Evolutionary conservation across 495 filamentous ascomycete genomes (phyloP).

Genomic region (Thermothielavioides terrestris): DNA sequence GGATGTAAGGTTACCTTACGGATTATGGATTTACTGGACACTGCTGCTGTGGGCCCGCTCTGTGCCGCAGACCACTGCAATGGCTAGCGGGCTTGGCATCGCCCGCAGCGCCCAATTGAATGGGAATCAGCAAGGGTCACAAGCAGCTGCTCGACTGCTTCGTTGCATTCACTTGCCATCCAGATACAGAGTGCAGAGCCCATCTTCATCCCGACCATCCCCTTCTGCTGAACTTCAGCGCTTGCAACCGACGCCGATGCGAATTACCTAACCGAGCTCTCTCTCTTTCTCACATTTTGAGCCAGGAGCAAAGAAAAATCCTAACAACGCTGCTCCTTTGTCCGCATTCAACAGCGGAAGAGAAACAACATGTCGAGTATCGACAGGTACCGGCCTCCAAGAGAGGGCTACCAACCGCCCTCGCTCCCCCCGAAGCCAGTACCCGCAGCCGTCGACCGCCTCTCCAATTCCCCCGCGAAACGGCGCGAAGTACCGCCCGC

Average conservation of each 20-base stretch:
- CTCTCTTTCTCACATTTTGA: too few species aligned
- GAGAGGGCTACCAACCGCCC: slow-evolving; percentile 39
- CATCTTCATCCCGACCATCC: not conserved
- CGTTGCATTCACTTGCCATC: too few species aligned
- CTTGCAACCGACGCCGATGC: slow-evolving; percentile 4
- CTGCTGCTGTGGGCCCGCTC: too few species aligned
- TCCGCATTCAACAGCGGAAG: not conserved
- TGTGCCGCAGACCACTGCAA: too few species aligned
- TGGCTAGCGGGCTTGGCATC: too few species aligned
- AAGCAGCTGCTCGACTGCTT: too few species aligned
- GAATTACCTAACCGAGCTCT: not conserved
- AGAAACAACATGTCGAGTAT: slow-evolving; percentile 37
- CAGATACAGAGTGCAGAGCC: too few species aligned
- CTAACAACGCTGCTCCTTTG: not conserved
- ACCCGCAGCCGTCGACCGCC: slow-evolving; percentile 25
- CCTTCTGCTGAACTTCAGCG: not conserved
- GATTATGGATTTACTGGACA: too few species aligned
- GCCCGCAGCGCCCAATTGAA: too few species aligned
- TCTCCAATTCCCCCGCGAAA: slow-evolving; percentile 37
- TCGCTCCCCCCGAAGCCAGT: slow-evolving; percentile 33
- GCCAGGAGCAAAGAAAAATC: not conserved
- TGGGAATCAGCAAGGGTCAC: too few species aligned
- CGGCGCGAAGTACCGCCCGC: slow-evolving; percentile 45
- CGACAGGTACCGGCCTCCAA: slow-evolving; percentile 42
- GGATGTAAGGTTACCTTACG: too few species aligned